These are phyloP conservation scores for Aspergillus wentii DNA, from an alignment of 495 filamentous ascomycete genomes.

Conservation along the genomic window DNA sequence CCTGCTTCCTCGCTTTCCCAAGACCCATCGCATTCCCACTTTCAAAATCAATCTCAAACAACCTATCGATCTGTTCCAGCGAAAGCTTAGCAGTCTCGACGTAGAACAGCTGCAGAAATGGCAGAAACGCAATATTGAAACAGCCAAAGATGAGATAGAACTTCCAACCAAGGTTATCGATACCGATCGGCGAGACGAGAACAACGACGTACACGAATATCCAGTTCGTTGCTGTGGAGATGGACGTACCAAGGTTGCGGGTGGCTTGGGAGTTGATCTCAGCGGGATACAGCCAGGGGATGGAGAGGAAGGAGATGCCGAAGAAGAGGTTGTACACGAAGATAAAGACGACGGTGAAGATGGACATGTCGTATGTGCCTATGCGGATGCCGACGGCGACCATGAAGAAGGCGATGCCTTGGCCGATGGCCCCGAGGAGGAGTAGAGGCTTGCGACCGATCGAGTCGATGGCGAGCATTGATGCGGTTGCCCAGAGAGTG, in stretches of 20 bases:
- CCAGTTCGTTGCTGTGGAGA: slow-evolving; percentile 44
- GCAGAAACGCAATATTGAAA: slow-evolving; percentile 22
- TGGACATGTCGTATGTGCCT: slow-evolving; percentile 32
- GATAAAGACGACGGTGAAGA: slow-evolving; percentile 31
- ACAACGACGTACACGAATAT: slow-evolving; percentile 29
- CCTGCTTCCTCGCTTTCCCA: too few species aligned
- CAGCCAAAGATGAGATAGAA: slow-evolving; percentile 28
- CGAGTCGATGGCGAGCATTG: slow-evolving; percentile 13
- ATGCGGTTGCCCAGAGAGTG: slow-evolving; percentile 15
- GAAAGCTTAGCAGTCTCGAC: slow-evolving; percentile 24
- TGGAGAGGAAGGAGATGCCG: slow-evolving; percentile 46
- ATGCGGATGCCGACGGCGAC: slow-evolving; percentile 30
- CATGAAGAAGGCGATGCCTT: slow-evolving; percentile 22
- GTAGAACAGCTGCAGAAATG: slow-evolving; percentile 26
- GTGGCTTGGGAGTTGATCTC: slow-evolving; percentile 44
- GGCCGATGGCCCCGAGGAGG: slow-evolving; percentile 18
- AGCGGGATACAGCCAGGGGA: slow-evolving; percentile 46
- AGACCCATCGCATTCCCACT: slow-evolving; percentile 4
- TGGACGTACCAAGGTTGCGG: slow-evolving; percentile 41
- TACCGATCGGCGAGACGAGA: slow-evolving; percentile 25
- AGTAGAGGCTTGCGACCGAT: slow-evolving; percentile 27
- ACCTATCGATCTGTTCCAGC: slow-evolving; percentile 29
- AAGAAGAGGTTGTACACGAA: slow-evolving; percentile 50
- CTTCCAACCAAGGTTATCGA: slow-evolving; percentile 23
- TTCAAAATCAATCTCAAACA: slow-evolving; percentile 16